Percentiles rank a stretch among this genome's conserved stretches.
Conservation (phyloP, 1,284 basidiomycete genomes). For the Clitocybe nebularis region DNA sequence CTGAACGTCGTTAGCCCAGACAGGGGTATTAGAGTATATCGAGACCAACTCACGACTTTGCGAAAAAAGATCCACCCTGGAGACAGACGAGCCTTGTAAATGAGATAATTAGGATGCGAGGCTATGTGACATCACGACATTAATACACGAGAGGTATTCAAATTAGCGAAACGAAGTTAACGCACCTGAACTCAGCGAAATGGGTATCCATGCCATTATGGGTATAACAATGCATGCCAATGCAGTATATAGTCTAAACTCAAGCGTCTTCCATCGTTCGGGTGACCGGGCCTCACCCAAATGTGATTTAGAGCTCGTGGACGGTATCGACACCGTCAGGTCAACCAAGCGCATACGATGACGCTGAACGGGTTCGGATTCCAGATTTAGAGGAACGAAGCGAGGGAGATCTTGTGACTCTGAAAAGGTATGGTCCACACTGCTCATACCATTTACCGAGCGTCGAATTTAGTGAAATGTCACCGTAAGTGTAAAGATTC, state of each 20-base stretch:
- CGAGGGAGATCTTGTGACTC: background rate
- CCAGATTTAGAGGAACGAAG: constrained; percentile 1
- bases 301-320: constrained; percentile 11
- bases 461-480: too few relatives aligned
- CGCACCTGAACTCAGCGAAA: constrained; percentile 74
- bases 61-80: constrained; percentile 69
- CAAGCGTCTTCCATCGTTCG: constrained; percentile 74
- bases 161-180: constrained; percentile 15
- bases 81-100: constrained; percentile 60
- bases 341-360: constrained; percentile 20
- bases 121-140: constrained; percentile 34
- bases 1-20: constrained; percentile 32
- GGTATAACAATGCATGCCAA: constrained; percentile 65
- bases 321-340: constrained; percentile 25
- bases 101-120: constrained; percentile 69
- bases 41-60: constrained; percentile 46
- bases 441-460: background rate
- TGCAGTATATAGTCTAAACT: constrained; percentile 80
- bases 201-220: constrained; percentile 78
- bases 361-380: constrained; percentile 8
- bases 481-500: too few relatives aligned
- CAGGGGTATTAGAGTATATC: constrained; percentile 8
- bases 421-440: background rate
- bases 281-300: constrained; percentile 22
- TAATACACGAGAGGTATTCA: constrained; percentile 1